Percentiles rank a stretch among this genome's conserved stretches.
phyloP scores from a whole-genome alignment of 2,329 filamentous ascomycete genomes.

The Trichoderma oligosporum region DNA sequence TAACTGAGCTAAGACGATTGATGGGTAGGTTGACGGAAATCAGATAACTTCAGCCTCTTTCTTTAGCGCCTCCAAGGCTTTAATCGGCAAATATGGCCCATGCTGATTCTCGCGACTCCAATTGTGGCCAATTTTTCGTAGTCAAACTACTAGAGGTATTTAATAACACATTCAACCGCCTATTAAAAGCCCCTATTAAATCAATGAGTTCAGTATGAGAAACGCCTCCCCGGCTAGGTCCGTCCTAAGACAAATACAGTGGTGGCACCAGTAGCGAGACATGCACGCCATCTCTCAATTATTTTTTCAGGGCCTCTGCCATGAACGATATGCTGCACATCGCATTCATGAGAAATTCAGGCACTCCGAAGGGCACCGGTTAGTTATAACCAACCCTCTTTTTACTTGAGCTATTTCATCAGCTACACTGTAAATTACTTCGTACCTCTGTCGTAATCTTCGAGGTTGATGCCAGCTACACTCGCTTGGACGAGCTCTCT shows the following conservation, averaged over 20 bases:
- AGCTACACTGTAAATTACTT: conserved; percentile 4
- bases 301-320: conserved; percentile 1
- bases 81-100: conserved; percentile 9
- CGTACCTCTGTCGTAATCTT: conserved; percentile 3
- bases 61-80: conserved; percentile 4
- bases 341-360: conserved; percentile 12
- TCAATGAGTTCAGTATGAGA: neutral
- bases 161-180: conserved; percentile 4
- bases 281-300: neutral
- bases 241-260: conserved; percentile 12
- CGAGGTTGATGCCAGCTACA: conserved; percentile 10
- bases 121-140: neutral
- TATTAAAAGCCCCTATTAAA: conserved; percentile 7
- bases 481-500: neutral
- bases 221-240: neutral
- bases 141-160: conserved; percentile 6
- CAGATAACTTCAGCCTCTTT: conserved; percentile 1
- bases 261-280: conserved; percentile 9
- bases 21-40: too few species aligned
- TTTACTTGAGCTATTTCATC: neutral
- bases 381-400: neutral
- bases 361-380: neutral
- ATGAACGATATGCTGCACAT: neutral
- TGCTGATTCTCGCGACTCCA: conserved; percentile 7
- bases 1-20: too few species aligned